Conservation (phyloP, 2,329 filamentous ascomycete species). For the Pseudogymnoascus sp. region DNA sequence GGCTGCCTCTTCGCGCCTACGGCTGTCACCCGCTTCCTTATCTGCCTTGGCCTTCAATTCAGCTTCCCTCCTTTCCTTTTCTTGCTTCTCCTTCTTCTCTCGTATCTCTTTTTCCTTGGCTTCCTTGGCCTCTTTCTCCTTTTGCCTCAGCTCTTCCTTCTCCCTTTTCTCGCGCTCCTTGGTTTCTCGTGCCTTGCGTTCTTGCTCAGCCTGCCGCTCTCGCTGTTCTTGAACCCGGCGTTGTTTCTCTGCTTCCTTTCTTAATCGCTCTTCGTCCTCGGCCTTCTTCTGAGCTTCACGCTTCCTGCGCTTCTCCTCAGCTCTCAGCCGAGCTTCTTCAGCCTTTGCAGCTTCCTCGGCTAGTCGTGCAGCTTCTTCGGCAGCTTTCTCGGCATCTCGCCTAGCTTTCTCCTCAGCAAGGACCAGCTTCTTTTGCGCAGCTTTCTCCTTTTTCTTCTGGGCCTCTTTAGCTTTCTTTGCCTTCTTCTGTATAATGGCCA, state of each 20-base stretch:
- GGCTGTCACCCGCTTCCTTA: constrained; percentile 39
- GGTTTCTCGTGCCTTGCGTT: constrained; percentile 72
- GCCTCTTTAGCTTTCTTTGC: constrained; percentile 92
- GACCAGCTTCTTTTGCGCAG: constrained; percentile 76
- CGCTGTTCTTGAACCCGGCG: constrained; percentile 74
- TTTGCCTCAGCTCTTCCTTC: constrained; percentile 72
- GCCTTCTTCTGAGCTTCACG: constrained; percentile 84
- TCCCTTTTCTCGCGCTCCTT: constrained; percentile 76
- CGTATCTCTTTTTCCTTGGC: constrained; percentile 49
- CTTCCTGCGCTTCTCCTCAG: constrained; percentile 86
- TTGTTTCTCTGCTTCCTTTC: constrained; percentile 78
- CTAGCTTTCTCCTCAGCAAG: constrained; percentile 86
- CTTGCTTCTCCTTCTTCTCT: constrained; percentile 49
- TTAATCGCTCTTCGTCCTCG: constrained; percentile 76
- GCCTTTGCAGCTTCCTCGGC: constrained; percentile 68
- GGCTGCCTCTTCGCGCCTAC: constrained; percentile 37
- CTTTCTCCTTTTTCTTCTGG: constrained; percentile 91
- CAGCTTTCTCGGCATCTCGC: constrained; percentile 80
- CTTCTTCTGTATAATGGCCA: constrained; percentile 67
- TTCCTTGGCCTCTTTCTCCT: constrained; percentile 69
- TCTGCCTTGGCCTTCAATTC: constrained; percentile 40
- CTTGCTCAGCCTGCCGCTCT: constrained; percentile 74
- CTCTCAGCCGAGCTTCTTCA: constrained; percentile 72
- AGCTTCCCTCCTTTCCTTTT: constrained; percentile 49
- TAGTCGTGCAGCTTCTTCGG: constrained; percentile 69